phyloP scores from a whole-genome alignment of 768 basidiomycete species.

The Tulasnella sp. region DNA sequence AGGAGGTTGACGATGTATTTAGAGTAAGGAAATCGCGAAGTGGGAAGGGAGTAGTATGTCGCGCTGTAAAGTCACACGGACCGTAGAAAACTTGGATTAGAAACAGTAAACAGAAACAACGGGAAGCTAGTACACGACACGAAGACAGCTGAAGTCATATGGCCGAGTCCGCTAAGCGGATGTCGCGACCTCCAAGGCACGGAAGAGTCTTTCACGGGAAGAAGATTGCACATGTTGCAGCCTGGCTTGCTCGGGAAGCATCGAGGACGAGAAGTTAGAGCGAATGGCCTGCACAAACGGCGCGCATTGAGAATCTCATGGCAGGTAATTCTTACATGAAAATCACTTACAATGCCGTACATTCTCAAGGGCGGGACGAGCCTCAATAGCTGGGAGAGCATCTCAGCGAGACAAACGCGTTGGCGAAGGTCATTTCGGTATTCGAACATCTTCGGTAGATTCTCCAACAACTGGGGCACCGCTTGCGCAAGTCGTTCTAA shows the following conservation, averaged over 20 bases:
- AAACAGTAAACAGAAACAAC: too few species aligned
- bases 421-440: slow-evolving; percentile 53
- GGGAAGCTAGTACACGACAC: too few species aligned
- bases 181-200: background rate
- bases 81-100: too few species aligned
- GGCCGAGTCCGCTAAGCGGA: background rate
- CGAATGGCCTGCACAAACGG: slow-evolving; percentile 1
- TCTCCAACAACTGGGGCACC: slow-evolving; percentile 52
- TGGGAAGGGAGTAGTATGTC: too few species aligned
- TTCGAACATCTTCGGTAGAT: slow-evolving; percentile 56
- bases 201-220: slow-evolving; percentile 50
- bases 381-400: slow-evolving; percentile 51
- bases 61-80: too few species aligned
- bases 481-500: slow-evolving; percentile 48
- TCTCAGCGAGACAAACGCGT: slow-evolving; percentile 57
- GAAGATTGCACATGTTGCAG: slow-evolving; percentile 53
- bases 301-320: too few species aligned
- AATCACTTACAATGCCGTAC: slow-evolving; percentile 42
- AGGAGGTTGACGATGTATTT: too few species aligned
- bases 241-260: slow-evolving; percentile 47
- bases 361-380: slow-evolving; percentile 51
- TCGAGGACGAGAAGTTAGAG: slow-evolving; percentile 33
- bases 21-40: too few species aligned
- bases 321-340: too few species aligned
- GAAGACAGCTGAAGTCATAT: too few species aligned